Evolutionary conservation across 208 protist genomes (phyloP).

Genomic region (Leishmania gerbilli): DNA sequence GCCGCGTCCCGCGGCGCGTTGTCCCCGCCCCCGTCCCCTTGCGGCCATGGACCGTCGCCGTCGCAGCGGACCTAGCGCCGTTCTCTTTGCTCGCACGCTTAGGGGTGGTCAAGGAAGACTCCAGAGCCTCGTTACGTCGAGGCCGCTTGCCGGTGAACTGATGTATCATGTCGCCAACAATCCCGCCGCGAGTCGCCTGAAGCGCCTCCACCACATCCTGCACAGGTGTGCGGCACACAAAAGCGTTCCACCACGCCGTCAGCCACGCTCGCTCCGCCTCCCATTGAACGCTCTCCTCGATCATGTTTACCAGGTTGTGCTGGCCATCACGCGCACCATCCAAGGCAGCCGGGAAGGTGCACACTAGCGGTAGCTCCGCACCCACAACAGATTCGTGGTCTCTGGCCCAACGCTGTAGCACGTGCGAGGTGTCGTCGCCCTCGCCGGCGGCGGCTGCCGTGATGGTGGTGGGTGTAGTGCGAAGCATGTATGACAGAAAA

Average conservation of each 20-base stretch:
- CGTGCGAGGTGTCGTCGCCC: conserved; percentile 11
- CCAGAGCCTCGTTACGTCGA: conserved; percentile 11
- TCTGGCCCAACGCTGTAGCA: conserved; percentile 8
- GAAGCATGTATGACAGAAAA: conserved; percentile 42
- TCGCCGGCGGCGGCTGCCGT: conserved; percentile 30
- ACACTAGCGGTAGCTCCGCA: conserved; percentile 18
- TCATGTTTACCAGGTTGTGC: conserved; percentile 24
- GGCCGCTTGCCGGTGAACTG: conserved; percentile 62
- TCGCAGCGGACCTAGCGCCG: background rate
- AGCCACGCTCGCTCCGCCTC: conserved; percentile 47
- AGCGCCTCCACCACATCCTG: conserved; percentile 59
- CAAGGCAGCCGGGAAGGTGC: background rate
- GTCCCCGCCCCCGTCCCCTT: background rate
- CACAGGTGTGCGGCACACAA: conserved; percentile 64
- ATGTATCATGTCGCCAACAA: conserved; percentile 74
- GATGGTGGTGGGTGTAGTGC: conserved; percentile 25
- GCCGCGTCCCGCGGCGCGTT: background rate
- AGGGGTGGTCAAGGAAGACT: background rate
- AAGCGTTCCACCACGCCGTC: conserved; percentile 78
- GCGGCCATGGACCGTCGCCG: background rate
- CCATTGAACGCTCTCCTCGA: conserved; percentile 24
- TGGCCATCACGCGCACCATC: background rate
- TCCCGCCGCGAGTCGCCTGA: conserved; percentile 55
- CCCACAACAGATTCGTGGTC: background rate
- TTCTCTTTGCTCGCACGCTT: background rate